These are phyloP conservation scores for Dillenia suffruticosa DNA, from an alignment of 164 flowering plant species.

Conservation along the genomic window DNA sequence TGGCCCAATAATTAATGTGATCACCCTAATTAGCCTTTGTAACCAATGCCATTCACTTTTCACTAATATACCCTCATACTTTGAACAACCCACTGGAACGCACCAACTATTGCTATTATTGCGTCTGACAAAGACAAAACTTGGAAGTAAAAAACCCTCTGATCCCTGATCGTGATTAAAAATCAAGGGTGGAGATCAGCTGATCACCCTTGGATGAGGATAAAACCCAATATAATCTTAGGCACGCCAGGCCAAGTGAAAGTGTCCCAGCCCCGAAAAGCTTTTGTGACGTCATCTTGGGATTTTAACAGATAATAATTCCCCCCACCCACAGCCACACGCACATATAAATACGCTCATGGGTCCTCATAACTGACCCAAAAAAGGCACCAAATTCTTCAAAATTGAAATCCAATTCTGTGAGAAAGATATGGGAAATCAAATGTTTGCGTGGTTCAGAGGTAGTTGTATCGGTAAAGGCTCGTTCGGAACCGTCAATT, in stretches of 20 bases:
- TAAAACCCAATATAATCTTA: conserved; percentile 6
- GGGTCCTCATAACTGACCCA: too few relatives aligned
- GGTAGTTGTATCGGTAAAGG: conserved; percentile 58
- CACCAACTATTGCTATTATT: neutral
- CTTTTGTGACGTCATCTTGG: conserved; percentile 14
- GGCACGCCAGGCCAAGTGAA: neutral
- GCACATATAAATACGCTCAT: neutral
- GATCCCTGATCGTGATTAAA: too few relatives aligned
- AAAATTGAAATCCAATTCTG: too few relatives aligned
- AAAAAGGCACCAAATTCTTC: too few relatives aligned
- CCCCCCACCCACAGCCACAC: neutral
- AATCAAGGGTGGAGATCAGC: neutral
- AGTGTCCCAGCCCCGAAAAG: neutral
- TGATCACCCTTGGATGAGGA: conserved; percentile 25
- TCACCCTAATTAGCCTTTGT: too few relatives aligned
- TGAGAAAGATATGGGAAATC: neutral
- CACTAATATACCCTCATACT: neutral
- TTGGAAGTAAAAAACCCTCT: too few relatives aligned
- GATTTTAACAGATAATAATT: conserved; percentile 8
- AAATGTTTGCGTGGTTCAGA: conserved; percentile 36
- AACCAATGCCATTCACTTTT: neutral
- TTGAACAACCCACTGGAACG: neutral
- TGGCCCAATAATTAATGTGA: too few relatives aligned
- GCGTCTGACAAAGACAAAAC: too few relatives aligned
- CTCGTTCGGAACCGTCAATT: conserved; percentile 49